Evolutionary conservation across 1,139 yeast genomes (phyloP).

Genomic region (Saccharomyces hybrid): DNA sequence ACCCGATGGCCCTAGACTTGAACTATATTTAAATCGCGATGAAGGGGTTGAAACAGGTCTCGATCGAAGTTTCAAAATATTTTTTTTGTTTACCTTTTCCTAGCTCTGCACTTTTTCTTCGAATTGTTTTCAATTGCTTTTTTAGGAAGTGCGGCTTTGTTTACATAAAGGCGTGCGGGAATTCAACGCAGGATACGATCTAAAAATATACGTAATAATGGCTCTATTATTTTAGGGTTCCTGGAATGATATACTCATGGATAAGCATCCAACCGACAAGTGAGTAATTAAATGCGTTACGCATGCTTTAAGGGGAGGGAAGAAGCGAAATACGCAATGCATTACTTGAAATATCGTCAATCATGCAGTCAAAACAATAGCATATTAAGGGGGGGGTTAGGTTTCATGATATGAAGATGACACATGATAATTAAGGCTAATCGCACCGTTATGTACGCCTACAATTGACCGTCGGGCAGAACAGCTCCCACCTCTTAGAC

Average conservation of each 20-base stretch:
- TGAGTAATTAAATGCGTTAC: background rate
- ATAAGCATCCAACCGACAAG: background rate
- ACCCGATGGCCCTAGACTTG: background rate
- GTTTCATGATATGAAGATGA: too few species aligned
- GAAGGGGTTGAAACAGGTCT: background rate
- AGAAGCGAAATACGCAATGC: background rate
- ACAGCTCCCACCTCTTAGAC: too few species aligned
- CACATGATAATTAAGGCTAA: too few species aligned
- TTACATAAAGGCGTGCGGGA: background rate
- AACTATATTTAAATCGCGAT: background rate
- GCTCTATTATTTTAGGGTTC: background rate
- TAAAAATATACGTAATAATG: background rate
- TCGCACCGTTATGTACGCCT: too few species aligned
- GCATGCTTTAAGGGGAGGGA: background rate
- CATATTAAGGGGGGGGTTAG: too few species aligned
- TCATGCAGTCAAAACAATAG: too few species aligned
- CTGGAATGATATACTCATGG: background rate
- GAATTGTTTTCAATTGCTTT: background rate
- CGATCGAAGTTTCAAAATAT: background rate
- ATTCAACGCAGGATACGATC: background rate
- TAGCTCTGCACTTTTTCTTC: background rate
- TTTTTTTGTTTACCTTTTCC: conserved; percentile 1
- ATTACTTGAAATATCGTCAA: too few species aligned
- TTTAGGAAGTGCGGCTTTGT: conserved; percentile 1
- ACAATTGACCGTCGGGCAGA: too few species aligned